Evolutionary conservation across 2,329 filamentous ascomycete species (phyloP).

Genomic region (Microdochium paspali): DNA sequence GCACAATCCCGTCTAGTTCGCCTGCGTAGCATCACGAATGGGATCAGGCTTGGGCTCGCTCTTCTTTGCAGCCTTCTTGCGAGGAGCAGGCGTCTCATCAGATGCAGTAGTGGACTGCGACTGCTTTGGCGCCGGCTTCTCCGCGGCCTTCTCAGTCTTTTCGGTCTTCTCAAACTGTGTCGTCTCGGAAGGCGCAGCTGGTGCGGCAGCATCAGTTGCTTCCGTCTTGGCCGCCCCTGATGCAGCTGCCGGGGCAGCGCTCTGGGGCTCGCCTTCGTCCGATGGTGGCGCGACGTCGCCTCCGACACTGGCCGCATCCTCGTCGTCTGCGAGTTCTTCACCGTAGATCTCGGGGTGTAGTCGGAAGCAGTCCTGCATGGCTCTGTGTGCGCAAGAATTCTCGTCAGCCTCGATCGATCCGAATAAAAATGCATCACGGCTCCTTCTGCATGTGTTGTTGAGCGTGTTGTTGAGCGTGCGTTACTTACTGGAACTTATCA

Average conservation of each 20-base stretch:
- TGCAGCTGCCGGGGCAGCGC: too few relatives aligned
- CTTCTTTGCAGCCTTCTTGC: neutral
- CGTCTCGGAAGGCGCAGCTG: too few relatives aligned
- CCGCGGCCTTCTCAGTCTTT: neutral
- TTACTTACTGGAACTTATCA: slow-evolving; percentile 86
- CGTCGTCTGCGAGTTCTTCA: slow-evolving; percentile 73
- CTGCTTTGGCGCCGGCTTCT: neutral
- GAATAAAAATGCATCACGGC: too few relatives aligned
- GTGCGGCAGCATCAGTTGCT: neutral
- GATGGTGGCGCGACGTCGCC: slow-evolving; percentile 16
- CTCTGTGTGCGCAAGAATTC: slow-evolving; percentile 38
- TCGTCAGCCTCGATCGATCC: neutral
- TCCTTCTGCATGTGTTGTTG: too few relatives aligned
- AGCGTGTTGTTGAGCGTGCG: too few relatives aligned
- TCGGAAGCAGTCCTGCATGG: slow-evolving; percentile 96
- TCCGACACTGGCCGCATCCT: too few relatives aligned
- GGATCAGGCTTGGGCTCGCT: neutral
- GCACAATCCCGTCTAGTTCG: neutral
- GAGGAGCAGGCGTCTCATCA: too few relatives aligned
- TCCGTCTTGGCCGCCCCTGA: slow-evolving; percentile 13
- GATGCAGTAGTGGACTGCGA: too few relatives aligned
- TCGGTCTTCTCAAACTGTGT: too few relatives aligned
- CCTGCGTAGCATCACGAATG: neutral
- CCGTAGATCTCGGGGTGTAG: slow-evolving; percentile 89
- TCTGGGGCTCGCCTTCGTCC: slow-evolving; percentile 10